Evolutionary conservation across 2,329 filamentous ascomycete genomes (phyloP).

Genomic region (Cladosporium sphaerospermum): DNA sequence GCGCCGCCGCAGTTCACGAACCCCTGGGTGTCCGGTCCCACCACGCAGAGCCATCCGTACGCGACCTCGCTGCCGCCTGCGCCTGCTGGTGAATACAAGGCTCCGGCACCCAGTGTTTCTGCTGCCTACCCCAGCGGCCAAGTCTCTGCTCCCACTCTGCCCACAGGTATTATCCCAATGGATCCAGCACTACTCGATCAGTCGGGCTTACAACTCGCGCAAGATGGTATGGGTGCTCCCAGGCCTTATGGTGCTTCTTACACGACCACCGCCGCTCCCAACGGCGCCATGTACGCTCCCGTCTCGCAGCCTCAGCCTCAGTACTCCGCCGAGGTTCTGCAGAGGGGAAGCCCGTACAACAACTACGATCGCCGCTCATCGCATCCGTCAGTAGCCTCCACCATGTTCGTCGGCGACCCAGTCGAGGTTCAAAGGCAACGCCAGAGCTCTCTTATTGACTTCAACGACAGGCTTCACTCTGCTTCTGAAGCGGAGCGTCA

Average conservation of each 20-base stretch:
- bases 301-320: conserved; percentile 64
- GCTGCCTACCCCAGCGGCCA: conserved; percentile 61
- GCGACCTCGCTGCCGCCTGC: conserved; percentile 58
- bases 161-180: conserved; percentile 59
- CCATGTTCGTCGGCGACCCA: conserved; percentile 43
- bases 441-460: conserved; percentile 61
- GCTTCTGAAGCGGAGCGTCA: conserved; percentile 53
- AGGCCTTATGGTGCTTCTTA: conserved; percentile 68
- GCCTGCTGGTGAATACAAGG: conserved; percentile 45
- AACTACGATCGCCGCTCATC: conserved; percentile 66
- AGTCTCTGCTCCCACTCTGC: conserved; percentile 67
- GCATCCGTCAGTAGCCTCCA: conserved; percentile 69
- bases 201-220: conserved; percentile 60
- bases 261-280: conserved; percentile 61
- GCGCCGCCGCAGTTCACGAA: conserved; percentile 75
- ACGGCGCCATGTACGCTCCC: conserved; percentile 61
- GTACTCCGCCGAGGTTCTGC: conserved; percentile 65
- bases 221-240: conserved; percentile 68
- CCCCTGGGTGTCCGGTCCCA: conserved; percentile 67
- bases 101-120: conserved; percentile 26
- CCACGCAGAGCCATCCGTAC: conserved; percentile 56
- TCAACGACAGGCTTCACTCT: conserved; percentile 50
- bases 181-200: conserved; percentile 52
- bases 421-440: conserved; percentile 43
- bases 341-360: conserved; percentile 46